phyloP scores from a whole-genome alignment of 148 eudicot genomes.

The Linanthus parryae region DNA sequence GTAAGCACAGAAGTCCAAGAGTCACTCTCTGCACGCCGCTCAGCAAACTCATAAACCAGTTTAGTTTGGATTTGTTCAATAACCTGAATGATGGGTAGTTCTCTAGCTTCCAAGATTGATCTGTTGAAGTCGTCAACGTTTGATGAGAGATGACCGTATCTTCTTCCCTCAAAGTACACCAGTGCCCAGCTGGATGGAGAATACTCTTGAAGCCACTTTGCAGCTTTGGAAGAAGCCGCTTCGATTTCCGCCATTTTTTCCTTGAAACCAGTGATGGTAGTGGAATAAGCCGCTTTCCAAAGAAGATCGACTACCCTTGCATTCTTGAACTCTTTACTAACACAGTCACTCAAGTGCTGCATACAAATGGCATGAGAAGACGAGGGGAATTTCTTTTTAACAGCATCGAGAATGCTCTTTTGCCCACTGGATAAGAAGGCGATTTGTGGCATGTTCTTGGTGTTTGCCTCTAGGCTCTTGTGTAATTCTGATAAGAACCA shows the following conservation, averaged over 20 bases:
- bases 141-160: slow-evolving; percentile 53
- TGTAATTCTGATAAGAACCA: slow-evolving; percentile 59
- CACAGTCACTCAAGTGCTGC: slow-evolving; percentile 41
- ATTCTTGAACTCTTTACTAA: slow-evolving; percentile 48
- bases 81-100: slow-evolving; percentile 51
- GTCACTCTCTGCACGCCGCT: slow-evolving; percentile 30
- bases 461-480: slow-evolving; percentile 40
- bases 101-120: slow-evolving; percentile 46
- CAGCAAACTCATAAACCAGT: slow-evolving; percentile 35
- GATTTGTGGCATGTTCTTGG: slow-evolving; percentile 39
- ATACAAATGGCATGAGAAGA: slow-evolving; percentile 49
- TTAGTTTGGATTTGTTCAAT: slow-evolving; percentile 41
- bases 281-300: slow-evolving; percentile 53
- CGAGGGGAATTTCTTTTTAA: slow-evolving; percentile 32
- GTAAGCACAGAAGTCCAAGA: slow-evolving; percentile 40
- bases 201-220: slow-evolving; percentile 45
- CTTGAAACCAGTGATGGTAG: slow-evolving; percentile 28
- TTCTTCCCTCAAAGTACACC: slow-evolving; percentile 41
- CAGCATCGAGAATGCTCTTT: slow-evolving; percentile 35
- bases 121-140: slow-evolving; percentile 43
- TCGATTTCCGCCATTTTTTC: slow-evolving; percentile 45
- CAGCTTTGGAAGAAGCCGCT: slow-evolving; percentile 53
- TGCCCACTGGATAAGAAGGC: slow-evolving; percentile 45
- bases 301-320: slow-evolving; percentile 45
- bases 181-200: slow-evolving; percentile 48